Conservation (phyloP, 2,329 filamentous ascomycete species). For the Pseudogymnoascus sp. region DNA sequence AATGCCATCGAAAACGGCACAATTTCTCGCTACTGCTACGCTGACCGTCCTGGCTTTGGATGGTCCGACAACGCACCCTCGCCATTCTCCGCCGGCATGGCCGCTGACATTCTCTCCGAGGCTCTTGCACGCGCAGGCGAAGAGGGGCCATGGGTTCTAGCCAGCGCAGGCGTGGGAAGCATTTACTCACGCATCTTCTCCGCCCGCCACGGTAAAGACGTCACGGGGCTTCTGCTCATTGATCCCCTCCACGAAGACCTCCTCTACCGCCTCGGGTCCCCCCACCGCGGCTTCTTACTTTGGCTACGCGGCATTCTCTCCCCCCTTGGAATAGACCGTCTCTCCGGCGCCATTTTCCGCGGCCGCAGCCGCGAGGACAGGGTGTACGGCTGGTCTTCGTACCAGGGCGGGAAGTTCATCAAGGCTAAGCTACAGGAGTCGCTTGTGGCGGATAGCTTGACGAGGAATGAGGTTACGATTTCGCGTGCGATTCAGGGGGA, state of each 20-base stretch:
- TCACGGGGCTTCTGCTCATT: constrained; percentile 75
- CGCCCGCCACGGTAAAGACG: constrained; percentile 65
- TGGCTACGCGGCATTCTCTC: constrained; percentile 83
- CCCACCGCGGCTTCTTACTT: constrained; percentile 69
- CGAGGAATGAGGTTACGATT: constrained; percentile 71
- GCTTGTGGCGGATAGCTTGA: constrained; percentile 76
- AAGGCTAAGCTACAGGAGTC: constrained; percentile 91
- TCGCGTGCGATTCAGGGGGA: constrained; percentile 71
- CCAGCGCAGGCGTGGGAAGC: constrained; percentile 78
- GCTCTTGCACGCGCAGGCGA: constrained; percentile 74
- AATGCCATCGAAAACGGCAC: constrained; percentile 69
- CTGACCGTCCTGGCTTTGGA: constrained; percentile 81
- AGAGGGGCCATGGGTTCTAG: constrained; percentile 79
- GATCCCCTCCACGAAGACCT: constrained; percentile 87
- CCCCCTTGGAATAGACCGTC: constrained; percentile 74
- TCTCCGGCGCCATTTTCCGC: constrained; percentile 72
- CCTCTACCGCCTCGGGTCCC: constrained; percentile 56
- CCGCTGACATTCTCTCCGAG: constrained; percentile 81
- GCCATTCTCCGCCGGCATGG: constrained; percentile 86
- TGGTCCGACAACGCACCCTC: constrained; percentile 91
- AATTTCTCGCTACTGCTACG: constrained; percentile 87
- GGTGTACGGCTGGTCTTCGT: constrained; percentile 70
- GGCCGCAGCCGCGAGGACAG: constrained; percentile 76
- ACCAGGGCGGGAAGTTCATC: constrained; percentile 74
- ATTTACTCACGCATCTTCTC: constrained; percentile 90